Conservation (phyloP, 176 grass and related monocot genomes). For the Zea luxurians region DNA sequence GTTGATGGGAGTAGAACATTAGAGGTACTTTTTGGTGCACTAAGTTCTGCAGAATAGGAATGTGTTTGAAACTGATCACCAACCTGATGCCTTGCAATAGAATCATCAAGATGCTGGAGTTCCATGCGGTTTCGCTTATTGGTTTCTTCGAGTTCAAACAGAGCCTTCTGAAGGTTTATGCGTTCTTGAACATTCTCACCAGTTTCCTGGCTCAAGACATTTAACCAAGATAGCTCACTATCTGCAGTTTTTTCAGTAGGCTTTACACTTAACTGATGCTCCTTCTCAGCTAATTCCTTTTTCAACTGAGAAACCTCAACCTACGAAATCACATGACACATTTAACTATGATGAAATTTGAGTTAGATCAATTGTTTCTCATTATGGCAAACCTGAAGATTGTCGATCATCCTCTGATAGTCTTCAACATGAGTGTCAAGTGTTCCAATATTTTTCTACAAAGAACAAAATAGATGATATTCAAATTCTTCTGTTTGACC, state of each 20-base stretch:
- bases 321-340: conserved; percentile 48
- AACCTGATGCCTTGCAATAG: conserved; percentile 80
- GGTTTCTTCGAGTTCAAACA: conserved; percentile 97
- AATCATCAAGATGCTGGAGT: conserved; percentile 89
- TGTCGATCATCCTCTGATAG: conserved; percentile 89
- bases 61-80: conserved; percentile 18
- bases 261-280: conserved; percentile 81
- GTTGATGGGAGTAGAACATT: background rate
- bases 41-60: background rate
- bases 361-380: background rate
- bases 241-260: conserved; percentile 78
- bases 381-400: conserved; percentile 71
- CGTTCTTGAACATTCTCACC: conserved; percentile 97
- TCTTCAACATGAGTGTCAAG: conserved; percentile 95
- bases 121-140: conserved; percentile 88
- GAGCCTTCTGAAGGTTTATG: conserved; percentile 97
- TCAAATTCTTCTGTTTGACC: background rate
- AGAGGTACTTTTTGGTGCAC: background rate
- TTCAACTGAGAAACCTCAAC: conserved; percentile 82
- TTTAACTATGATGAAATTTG: conserved; percentile 15
- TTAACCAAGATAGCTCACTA: conserved; percentile 86
- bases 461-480: conserved; percentile 29
- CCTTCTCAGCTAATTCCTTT: conserved; percentile 92
- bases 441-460: conserved; percentile 92
- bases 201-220: conserved; percentile 92